Conservation (phyloP, 805 yeast species). For the Candida loeiensis region DNA sequence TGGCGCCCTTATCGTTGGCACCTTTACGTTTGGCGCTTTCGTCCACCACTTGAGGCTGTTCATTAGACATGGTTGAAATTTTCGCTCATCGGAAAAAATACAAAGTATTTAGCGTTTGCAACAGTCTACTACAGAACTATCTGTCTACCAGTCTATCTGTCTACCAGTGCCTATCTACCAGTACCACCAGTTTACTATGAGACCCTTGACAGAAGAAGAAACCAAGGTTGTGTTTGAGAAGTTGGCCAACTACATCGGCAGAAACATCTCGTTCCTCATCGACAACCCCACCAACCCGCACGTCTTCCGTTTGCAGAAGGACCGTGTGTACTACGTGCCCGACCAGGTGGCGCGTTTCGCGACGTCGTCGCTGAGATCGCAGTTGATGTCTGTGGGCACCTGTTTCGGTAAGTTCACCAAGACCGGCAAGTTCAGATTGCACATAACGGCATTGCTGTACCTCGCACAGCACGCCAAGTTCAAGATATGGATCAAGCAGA, state of each 20-base stretch:
- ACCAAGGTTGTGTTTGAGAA: constrained; percentile 95
- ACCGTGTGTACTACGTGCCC: constrained; percentile 89
- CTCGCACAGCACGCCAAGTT: constrained; percentile 85
- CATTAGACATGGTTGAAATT: not conserved
- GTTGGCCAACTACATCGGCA: constrained; percentile 93
- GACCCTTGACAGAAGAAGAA: constrained; percentile 95
- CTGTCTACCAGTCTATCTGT: not conserved
- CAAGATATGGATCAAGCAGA: constrained; percentile 93
- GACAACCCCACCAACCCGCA: constrained; percentile 86
- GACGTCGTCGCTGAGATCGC: constrained; percentile 83
- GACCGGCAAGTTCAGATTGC: constrained; percentile 93
- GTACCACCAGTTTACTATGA: constrained; percentile 60
- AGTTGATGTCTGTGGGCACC: constrained; percentile 87
- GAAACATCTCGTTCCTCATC: constrained; percentile 84
- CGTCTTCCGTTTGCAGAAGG: constrained; percentile 93
- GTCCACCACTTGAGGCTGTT: constrained; percentile 3
- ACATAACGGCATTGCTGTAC: constrained; percentile 83
- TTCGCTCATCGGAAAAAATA: constrained; percentile 2
- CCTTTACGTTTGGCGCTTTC: constrained; percentile 12
- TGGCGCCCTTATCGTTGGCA: constrained; percentile 16
- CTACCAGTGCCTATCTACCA: too few species aligned
- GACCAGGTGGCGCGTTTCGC: constrained; percentile 83
- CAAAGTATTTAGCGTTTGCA: too few species aligned
- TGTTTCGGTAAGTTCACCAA: constrained; percentile 97
- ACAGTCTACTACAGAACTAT: not conserved